Conservation (phyloP, 2,329 filamentous ascomycete genomes). For the Trichophyton verrucosum region DNA sequence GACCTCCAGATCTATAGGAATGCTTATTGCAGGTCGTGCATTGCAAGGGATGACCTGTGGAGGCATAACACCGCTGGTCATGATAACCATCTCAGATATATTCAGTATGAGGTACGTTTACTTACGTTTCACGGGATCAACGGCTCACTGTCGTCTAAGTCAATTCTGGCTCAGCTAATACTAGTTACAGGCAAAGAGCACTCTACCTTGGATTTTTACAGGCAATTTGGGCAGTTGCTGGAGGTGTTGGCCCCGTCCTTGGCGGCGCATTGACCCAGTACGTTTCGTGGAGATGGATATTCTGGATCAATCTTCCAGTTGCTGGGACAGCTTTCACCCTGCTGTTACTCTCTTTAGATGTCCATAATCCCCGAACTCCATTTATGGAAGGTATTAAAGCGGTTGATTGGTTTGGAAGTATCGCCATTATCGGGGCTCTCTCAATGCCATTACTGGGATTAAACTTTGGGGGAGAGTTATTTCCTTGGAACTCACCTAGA, state of each 20-base stretch:
- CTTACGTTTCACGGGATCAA: background rate
- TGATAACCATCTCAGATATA: constrained; percentile 44
- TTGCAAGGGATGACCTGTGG: constrained; percentile 45
- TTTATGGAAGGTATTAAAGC: constrained; percentile 39
- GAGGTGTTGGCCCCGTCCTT: constrained; percentile 41
- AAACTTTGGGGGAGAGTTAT: constrained; percentile 64
- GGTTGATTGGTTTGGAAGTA: constrained; percentile 43
- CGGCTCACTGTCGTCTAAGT: background rate
- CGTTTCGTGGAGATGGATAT: constrained; percentile 42
- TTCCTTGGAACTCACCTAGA: constrained; percentile 61
- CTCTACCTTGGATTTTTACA: constrained; percentile 42
- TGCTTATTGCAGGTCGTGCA: constrained; percentile 42
- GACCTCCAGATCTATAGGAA: constrained; percentile 34
- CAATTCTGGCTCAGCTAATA: background rate
- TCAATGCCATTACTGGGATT: constrained; percentile 82
- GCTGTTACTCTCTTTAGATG: constrained; percentile 41
- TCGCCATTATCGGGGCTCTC: constrained; percentile 56
- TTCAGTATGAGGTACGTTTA: constrained; percentile 36
- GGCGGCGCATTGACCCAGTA: constrained; percentile 39
- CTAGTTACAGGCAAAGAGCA: constrained; percentile 23
- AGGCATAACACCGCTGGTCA: constrained; percentile 41
- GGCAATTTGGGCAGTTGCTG: constrained; percentile 44
- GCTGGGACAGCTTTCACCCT: constrained; percentile 38
- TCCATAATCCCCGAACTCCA: constrained; percentile 43
- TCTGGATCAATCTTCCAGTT: constrained; percentile 45